Base-by-base conservation (phyloP, 2,329 filamentous ascomycete species). In the Fusarium avenaceum region DNA sequence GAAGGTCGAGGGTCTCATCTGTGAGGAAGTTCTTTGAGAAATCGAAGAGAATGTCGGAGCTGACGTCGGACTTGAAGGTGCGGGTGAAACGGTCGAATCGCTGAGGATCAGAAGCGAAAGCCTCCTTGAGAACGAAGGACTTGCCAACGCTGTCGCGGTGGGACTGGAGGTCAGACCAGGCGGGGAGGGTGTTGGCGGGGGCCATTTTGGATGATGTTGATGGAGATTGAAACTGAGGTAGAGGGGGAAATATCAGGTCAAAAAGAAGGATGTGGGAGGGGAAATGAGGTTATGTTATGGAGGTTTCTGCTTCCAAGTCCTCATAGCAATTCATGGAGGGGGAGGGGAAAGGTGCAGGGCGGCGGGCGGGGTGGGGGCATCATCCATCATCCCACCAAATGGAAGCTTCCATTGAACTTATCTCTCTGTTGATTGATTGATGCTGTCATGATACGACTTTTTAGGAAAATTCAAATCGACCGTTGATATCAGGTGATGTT, bases 21-120 rank as follows among this genome's bases (percentile, higher is more conserved):
- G 92, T 96, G 75, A 98, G 81, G 81, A 99, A 94, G 88, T 99
- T 99, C 89, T 99, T 99, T 85, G 92, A 96, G 84, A 97, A 99
- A 82, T 99, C 96, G 82, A 98, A 99, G 69, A 99, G 88, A 76
- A 96, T 96, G 71, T 97, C 93, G 73, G 89, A 90, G 76, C 96
- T 92, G 72, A 92, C 90, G 30, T 89, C 85, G 81, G 96, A 94
- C 74, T 87, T 84, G 82, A 98, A 97, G 76, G 88, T 93, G 79
- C 90, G 92, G 78, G 90, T 92, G 85, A 97, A 94, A 83, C 96
- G 97, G 76, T 90, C 82, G 85, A 97, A 98, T 68, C 96, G 93
- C 78, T 92, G 80, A 49, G 94, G 89, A 79, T 99, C 94, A 74
- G 93, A 89, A 76, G 92, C 87, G 82, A 98, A 99, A 79, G 93